Evolutionary conservation across 2,329 filamentous ascomycete species (phyloP).

Genomic region (Monilinia aucupariae): DNA sequence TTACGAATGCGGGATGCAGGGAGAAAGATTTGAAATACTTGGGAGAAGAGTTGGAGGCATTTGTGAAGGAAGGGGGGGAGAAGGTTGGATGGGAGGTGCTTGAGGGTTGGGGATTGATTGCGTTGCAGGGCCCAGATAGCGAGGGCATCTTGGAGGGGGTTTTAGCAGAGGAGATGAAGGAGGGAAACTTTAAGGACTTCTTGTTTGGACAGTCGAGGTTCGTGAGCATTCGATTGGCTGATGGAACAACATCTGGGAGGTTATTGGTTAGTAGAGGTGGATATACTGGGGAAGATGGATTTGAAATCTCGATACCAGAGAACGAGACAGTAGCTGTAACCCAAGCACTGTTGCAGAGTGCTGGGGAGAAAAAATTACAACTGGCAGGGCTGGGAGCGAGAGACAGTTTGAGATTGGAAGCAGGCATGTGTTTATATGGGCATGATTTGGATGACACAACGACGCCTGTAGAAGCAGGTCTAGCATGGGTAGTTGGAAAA

Average conservation of each 20-base stretch:
- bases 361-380: conserved; percentile 57
- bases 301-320: conserved; percentile 83
- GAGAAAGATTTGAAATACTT: conserved; percentile 84
- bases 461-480: conserved; percentile 60
- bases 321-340: conserved; percentile 61
- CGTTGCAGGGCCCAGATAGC: conserved; percentile 80
- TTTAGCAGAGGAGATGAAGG: conserved; percentile 46
- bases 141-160: conserved; percentile 61
- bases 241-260: conserved; percentile 43
- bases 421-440: conserved; percentile 99
- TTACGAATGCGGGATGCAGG: conserved; percentile 89
- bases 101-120: conserved; percentile 71
- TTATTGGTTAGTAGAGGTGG: conserved; percentile 81
- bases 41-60: conserved; percentile 58
- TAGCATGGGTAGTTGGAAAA: conserved; percentile 81
- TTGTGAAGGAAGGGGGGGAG: conserved; percentile 49
- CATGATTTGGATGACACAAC: conserved; percentile 83
- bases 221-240: conserved; percentile 58
- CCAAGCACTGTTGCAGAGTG: conserved; percentile 48
- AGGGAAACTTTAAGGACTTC: conserved; percentile 55
- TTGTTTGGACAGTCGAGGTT: conserved; percentile 76
- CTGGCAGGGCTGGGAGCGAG: conserved; percentile 85
- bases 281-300: conserved; percentile 97
- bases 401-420: conserved; percentile 88
- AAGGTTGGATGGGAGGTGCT: conserved; percentile 65